phyloP scores from a whole-genome alignment of 306 rosid genomes.

The Lagenaria siceraria region DNA sequence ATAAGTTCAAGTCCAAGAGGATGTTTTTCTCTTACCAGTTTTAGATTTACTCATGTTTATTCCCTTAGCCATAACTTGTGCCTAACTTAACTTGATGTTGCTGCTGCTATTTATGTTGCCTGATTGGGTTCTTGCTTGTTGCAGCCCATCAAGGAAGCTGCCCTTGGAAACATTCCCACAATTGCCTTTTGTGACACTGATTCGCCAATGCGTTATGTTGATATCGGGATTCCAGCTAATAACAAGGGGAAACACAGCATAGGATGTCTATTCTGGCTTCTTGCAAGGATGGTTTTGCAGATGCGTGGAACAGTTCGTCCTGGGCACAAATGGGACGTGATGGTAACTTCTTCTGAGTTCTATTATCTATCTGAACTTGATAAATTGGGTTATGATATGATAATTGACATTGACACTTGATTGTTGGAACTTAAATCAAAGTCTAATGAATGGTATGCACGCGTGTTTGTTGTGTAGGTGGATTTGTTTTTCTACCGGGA shows the following conservation, averaged over 20 bases:
- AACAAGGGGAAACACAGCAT: slow-evolving; percentile 91
- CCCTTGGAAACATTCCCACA: slow-evolving; percentile 84
- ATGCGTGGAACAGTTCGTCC: slow-evolving; percentile 70
- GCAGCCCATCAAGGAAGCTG: slow-evolving; percentile 91
- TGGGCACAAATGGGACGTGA: slow-evolving; percentile 78
- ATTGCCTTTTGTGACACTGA: slow-evolving; percentile 92
- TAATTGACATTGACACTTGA: not conserved
- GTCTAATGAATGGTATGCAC: not conserved
- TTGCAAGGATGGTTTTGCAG: slow-evolving; percentile 86
- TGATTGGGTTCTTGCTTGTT: not conserved
- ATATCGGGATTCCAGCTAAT: slow-evolving; percentile 87
- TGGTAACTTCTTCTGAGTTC: slow-evolving; percentile 30
- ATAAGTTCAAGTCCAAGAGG: not conserved
- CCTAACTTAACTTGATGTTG: too few species aligned
- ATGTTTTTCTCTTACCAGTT: not conserved
- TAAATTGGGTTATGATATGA: not conserved
- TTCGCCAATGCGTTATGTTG: slow-evolving; percentile 77
- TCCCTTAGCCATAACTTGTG: not conserved
- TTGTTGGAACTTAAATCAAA: not conserved
- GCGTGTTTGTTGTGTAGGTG: slow-evolving; percentile 29
- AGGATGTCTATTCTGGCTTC: slow-evolving; percentile 78
- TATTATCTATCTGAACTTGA: not conserved
- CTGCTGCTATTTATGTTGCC: not conserved
- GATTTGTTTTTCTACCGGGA: slow-evolving; percentile 85
- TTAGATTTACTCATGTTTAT: not conserved